These are phyloP conservation scores for Wickerhamomyces mucosus DNA, from an alignment of 805 yeast species.

Conservation along the genomic window DNA sequence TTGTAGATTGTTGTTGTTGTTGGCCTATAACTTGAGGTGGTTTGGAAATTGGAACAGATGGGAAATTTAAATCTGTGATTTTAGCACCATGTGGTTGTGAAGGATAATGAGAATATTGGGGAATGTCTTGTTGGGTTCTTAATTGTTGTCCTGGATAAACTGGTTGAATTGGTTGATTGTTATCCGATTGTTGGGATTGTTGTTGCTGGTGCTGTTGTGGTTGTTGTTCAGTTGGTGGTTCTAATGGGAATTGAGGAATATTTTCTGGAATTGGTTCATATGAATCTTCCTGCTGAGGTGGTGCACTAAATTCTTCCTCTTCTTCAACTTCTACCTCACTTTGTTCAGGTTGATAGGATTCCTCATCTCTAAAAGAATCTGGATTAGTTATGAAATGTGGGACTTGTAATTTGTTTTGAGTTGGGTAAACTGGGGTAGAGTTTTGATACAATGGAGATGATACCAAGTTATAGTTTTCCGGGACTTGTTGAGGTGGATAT, in stretches of 20 bases:
- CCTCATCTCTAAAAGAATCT: constrained; percentile 7
- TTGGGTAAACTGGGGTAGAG: too few species aligned
- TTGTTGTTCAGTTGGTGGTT: constrained; percentile 3
- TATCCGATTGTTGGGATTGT: constrained; percentile 5
- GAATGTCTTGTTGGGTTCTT: too few species aligned
- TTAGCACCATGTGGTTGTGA: constrained; percentile 2
- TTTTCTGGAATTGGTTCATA: not conserved
- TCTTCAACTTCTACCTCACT: constrained; percentile 4
- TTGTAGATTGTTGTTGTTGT: constrained; percentile 7
- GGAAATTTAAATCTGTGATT: constrained; percentile 29
- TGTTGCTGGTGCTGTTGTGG: constrained; percentile 7
- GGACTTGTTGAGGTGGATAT: too few species aligned
- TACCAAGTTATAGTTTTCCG: too few species aligned
- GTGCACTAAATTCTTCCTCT: constrained; percentile 17
- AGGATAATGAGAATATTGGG: too few species aligned
- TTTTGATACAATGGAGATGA: too few species aligned
- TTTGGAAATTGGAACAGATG: constrained; percentile 29
- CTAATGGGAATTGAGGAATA: constrained; percentile 2
- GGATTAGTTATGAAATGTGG: constrained; percentile 3
- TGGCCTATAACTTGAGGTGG: constrained; percentile 6
- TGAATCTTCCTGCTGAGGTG: constrained; percentile 5
- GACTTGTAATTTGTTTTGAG: too few species aligned
- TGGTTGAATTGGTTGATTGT: constrained; percentile 6
- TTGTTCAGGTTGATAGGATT: constrained; percentile 1
- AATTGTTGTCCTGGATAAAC: constrained; percentile 8